These are phyloP conservation scores for Rhizophagus clarus DNA, from an alignment of 192 early-diverging fungal genomes.

Conservation along the genomic window DNA sequence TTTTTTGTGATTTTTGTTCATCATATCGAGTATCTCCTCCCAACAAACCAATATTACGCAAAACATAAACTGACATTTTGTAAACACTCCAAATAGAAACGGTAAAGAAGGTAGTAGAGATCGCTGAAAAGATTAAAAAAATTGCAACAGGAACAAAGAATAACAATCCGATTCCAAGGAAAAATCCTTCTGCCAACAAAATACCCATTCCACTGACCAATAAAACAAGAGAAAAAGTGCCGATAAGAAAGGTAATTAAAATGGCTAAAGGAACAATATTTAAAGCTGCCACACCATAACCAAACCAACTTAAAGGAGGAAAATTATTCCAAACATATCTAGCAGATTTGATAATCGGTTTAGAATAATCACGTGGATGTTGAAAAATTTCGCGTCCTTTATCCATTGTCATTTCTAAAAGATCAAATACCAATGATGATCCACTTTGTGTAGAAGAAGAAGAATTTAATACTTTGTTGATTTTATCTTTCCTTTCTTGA, in stretches of 20 bases:
- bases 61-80: background rate
- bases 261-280: background rate
- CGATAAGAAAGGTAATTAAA: background rate
- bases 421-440: too few species aligned
- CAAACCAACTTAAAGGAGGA: conserved; percentile 16
- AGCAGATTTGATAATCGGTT: background rate
- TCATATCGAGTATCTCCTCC: background rate
- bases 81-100: background rate
- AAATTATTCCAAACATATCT: conserved; percentile 5
- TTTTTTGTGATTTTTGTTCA: background rate
- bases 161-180: background rate
- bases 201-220: background rate
- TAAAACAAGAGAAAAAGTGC: background rate
- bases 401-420: background rate
- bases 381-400: background rate
- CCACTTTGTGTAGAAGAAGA: too few species aligned
- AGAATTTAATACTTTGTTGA: too few species aligned
- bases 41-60: background rate
- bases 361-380: background rate
- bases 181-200: conserved; percentile 4
- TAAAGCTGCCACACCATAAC: background rate
- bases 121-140: background rate
- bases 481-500: too few species aligned
- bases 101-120: background rate
- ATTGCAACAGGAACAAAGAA: background rate